Evolutionary conservation across 495 filamentous ascomycete species (phyloP).

Genomic region (Hyaloscypha bicolor): DNA sequence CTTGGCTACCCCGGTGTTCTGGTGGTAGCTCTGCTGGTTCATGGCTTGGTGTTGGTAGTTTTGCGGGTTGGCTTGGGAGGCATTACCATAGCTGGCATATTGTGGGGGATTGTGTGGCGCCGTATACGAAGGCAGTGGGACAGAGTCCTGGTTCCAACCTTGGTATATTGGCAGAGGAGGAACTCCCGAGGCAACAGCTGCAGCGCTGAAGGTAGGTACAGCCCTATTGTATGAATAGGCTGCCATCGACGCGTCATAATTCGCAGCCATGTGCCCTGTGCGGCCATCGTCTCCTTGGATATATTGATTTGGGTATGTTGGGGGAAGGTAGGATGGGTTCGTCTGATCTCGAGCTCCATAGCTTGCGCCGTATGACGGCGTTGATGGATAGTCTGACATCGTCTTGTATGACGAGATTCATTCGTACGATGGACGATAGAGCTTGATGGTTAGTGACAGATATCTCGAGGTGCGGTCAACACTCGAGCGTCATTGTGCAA

Average conservation of each 20-base stretch:
- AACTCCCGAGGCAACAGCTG: constrained; percentile 22
- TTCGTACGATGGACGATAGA: constrained; percentile 22
- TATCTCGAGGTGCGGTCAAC: constrained; percentile 12
- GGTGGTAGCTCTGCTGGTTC: constrained; percentile 21
- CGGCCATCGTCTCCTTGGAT: constrained; percentile 18
- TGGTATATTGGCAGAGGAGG: constrained; percentile 32
- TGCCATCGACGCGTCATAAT: constrained; percentile 27
- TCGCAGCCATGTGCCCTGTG: constrained; percentile 16
- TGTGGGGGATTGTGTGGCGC: constrained; percentile 13
- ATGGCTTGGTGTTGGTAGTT: constrained; percentile 18
- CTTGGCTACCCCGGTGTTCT: constrained; percentile 22
- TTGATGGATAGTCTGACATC: constrained; percentile 61
- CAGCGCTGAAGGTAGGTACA: constrained; percentile 26
- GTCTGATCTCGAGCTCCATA: constrained; percentile 27
- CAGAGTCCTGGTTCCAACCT: constrained; percentile 31
- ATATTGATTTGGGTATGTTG: constrained; percentile 30
- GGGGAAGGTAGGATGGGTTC: constrained; percentile 27
- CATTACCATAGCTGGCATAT: constrained; percentile 22
- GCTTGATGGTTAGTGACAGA: constrained; percentile 15
- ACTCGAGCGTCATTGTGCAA: constrained; percentile 28
- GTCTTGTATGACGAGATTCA: constrained; percentile 19
- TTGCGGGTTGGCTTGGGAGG: constrained; percentile 17
- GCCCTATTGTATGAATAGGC: constrained; percentile 29
- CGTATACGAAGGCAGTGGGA: constrained; percentile 26
- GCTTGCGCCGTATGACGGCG: constrained; percentile 51